Evolutionary conservation across 352 stramenopile species (phyloP).

Genomic region (Pythium insidiosum): DNA sequence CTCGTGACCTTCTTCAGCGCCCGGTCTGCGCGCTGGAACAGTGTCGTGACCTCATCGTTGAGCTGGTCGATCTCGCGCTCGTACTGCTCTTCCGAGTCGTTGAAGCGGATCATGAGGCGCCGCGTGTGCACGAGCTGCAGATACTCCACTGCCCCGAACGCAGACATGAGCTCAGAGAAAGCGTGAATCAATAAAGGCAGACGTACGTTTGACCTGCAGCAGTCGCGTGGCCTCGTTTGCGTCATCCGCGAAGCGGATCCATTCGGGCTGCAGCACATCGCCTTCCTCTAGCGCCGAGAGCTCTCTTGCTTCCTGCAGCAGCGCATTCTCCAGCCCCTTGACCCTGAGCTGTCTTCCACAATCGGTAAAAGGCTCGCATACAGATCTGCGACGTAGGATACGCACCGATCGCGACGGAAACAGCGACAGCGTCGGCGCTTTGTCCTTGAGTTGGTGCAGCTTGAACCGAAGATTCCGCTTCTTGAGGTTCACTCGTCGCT

Average conservation of each 20-base stretch:
- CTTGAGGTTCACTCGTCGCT: conserved; percentile 33
- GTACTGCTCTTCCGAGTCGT: conserved; percentile 52
- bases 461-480: conserved; percentile 52
- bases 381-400: background rate
- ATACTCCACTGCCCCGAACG: conserved; percentile 49
- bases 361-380: background rate
- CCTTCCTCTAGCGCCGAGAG: conserved; percentile 19
- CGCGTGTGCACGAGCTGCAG: conserved; percentile 70
- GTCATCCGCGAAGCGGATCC: conserved; percentile 50
- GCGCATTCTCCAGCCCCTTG: conserved; percentile 47
- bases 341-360: conserved; percentile 21
- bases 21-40: conserved; percentile 64
- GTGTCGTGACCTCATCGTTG: conserved; percentile 47
- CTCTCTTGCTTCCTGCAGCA: conserved; percentile 52
- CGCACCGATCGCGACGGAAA: conserved; percentile 50
- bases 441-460: conserved; percentile 35
- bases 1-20: conserved; percentile 65
- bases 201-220: conserved; percentile 62
- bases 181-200: no score
- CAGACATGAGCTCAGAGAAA: no score
- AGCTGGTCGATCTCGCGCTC: conserved; percentile 66
- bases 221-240: conserved; percentile 58
- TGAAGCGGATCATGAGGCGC: conserved; percentile 77
- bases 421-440: conserved; percentile 28
- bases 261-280: conserved; percentile 36